phyloP scores from a whole-genome alignment of 345 rosid genomes.

The Hibiscus mutabilis region DNA sequence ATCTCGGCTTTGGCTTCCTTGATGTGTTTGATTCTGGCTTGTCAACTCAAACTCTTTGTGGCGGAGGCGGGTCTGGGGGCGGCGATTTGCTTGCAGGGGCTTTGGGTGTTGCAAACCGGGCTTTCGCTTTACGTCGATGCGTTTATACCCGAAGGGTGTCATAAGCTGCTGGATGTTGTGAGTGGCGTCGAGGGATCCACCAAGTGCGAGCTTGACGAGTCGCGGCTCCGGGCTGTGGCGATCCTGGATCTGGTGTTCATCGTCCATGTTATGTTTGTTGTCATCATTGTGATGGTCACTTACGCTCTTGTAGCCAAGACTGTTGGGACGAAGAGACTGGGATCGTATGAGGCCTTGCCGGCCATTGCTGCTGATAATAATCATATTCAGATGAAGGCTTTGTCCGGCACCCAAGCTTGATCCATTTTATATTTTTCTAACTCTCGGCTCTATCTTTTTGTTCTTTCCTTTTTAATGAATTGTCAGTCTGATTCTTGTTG shows the following conservation, averaged over 20 bases:
- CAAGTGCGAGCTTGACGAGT: slow-evolving; percentile 69
- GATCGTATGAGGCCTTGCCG: slow-evolving; percentile 78
- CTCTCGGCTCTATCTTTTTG: not conserved
- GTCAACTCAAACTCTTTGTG: slow-evolving; percentile 50
- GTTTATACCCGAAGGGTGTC: slow-evolving; percentile 88
- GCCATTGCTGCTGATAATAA: slow-evolving; percentile 32
- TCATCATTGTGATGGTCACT: slow-evolving; percentile 41
- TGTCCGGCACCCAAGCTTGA: slow-evolving; percentile 61
- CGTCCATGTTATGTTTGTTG: slow-evolving; percentile 59
- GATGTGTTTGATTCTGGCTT: slow-evolving; percentile 63
- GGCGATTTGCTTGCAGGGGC: slow-evolving; percentile 69
- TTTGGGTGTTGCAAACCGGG: slow-evolving; percentile 86
- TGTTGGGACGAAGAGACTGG: slow-evolving; percentile 47
- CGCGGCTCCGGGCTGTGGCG: slow-evolving; percentile 72
- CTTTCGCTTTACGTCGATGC: slow-evolving; percentile 78
- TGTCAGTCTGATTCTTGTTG: slow-evolving; percentile 19
- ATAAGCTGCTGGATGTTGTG: slow-evolving; percentile 62
- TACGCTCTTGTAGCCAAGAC: slow-evolving; percentile 50
- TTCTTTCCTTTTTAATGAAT: not conserved
- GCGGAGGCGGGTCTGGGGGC: slow-evolving; percentile 72
- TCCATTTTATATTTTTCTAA: not conserved
- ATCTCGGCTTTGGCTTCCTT: slow-evolving; percentile 56
- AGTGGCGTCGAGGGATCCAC: slow-evolving; percentile 83
- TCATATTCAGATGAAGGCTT: slow-evolving; percentile 43
- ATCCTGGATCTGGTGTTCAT: slow-evolving; percentile 73